These are phyloP conservation scores for Cordyceps tenuipes DNA, from an alignment of 2,329 filamentous ascomycete genomes.

Conservation along the genomic window DNA sequence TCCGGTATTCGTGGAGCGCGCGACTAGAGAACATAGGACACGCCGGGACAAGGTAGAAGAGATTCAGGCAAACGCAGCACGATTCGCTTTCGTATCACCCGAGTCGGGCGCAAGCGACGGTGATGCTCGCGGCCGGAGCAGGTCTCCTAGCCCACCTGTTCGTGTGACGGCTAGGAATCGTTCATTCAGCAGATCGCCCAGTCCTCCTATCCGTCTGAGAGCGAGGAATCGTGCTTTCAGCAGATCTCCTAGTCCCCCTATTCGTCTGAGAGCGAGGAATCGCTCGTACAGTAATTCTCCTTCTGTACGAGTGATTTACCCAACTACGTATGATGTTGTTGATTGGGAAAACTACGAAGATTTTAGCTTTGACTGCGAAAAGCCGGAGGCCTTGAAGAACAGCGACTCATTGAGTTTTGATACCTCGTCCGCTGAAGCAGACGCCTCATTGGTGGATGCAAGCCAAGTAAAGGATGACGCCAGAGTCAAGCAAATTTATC, in stretches of 20 bases:
- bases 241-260: background rate
- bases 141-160: background rate
- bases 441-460: constrained; percentile 14
- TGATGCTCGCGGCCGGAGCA: background rate
- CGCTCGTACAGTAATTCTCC: background rate
- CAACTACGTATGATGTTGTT: background rate
- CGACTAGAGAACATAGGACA: background rate
- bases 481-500: constrained; percentile 21
- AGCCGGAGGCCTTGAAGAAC: constrained; percentile 18
- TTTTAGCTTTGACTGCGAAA: constrained; percentile 9
- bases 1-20: background rate
- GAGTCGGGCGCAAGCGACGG: background rate
- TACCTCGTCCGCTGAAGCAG: constrained; percentile 19
- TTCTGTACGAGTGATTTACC: background rate
- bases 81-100: background rate
- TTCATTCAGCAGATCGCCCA: background rate
- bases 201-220: background rate
- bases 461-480: constrained; percentile 7
- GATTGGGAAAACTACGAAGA: constrained; percentile 8
- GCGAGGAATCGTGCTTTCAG: background rate
- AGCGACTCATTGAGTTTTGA: constrained; percentile 24
- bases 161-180: background rate
- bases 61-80: background rate
- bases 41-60: background rate
- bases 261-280: background rate